These are phyloP conservation scores for Peziza echinospora DNA, from an alignment of 495 filamentous ascomycete genomes.

Conservation along the genomic window DNA sequence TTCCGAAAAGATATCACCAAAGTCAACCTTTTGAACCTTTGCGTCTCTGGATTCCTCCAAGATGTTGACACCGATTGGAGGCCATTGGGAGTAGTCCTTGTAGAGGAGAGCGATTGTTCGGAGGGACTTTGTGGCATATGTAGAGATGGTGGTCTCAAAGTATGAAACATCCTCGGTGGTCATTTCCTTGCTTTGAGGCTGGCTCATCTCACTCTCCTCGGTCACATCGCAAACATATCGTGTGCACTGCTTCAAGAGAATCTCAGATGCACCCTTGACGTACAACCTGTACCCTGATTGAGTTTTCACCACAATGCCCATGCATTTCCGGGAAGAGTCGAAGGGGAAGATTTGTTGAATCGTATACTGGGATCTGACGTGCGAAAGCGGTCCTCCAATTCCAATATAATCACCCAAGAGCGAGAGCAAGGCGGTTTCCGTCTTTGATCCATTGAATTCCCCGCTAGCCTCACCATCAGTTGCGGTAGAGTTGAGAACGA, in stretches of 20 bases:
- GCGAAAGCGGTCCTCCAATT: constrained; percentile 47
- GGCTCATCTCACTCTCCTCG: constrained; percentile 27
- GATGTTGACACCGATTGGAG: constrained; percentile 43
- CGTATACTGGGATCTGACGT: constrained; percentile 40
- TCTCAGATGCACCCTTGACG: constrained; percentile 50
- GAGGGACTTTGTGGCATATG: constrained; percentile 61
- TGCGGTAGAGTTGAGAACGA: constrained; percentile 70
- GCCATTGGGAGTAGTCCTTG: constrained; percentile 77
- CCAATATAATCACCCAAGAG: constrained; percentile 58
- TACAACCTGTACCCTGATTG: constrained; percentile 34
- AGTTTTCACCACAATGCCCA: constrained; percentile 42
- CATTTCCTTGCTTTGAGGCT: constrained; percentile 25
- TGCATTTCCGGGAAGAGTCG: constrained; percentile 46
- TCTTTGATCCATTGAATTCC: constrained; percentile 72
- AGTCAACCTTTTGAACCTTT: constrained; percentile 45
- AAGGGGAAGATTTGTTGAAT: constrained; percentile 45
- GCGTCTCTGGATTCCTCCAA: constrained; percentile 28
- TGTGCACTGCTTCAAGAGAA: constrained; percentile 49
- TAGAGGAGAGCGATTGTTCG: constrained; percentile 75
- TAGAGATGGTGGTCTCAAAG: constrained; percentile 43
- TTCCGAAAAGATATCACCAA: constrained; percentile 56
- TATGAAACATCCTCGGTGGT: constrained; percentile 35
- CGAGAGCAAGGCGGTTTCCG: constrained; percentile 59
- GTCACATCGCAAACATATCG: constrained; percentile 52
- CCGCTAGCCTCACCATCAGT: constrained; percentile 66